A percentile compares a stretch with the other conserved stretches of the same genome.
Conservation (phyloP, 2,329 filamentous ascomycete genomes). For the Rhinocladiella mackenziei region DNA sequence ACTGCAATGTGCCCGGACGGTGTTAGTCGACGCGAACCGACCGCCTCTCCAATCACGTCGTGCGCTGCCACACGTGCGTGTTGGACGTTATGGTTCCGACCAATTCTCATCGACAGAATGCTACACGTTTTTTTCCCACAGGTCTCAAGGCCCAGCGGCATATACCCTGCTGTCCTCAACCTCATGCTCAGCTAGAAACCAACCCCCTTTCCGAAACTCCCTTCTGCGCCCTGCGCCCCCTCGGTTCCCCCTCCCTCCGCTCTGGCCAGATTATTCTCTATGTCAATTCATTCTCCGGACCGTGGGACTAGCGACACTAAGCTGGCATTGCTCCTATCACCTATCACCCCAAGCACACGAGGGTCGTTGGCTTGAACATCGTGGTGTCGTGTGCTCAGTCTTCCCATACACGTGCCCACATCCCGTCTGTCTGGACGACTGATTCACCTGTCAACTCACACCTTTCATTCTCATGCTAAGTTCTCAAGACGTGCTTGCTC, state of each 20-base stretch:
- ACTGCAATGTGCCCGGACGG: no score
- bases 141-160: no score
- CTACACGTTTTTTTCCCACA: no score
- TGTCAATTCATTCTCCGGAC: neutral
- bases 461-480: neutral
- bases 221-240: no score
- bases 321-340: constrained; percentile 22
- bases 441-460: constrained; percentile 2
- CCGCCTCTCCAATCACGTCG: neutral
- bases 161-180: no score
- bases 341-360: constrained; percentile 14
- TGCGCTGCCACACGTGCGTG: neutral
- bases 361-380: constrained; percentile 9
- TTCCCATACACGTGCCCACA: constrained; percentile 22
- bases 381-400: constrained; percentile 24
- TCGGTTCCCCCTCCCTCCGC: no score
- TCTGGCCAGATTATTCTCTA: no score
- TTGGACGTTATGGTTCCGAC: no score
- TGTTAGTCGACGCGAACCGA: no score
- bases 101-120: no score
- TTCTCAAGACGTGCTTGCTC: neutral
- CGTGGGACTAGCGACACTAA: neutral
- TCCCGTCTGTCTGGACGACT: constrained; percentile 16
- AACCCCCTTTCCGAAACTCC: no score
- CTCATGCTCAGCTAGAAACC: no score